phyloP scores from a whole-genome alignment of 2,329 filamentous ascomycete genomes.

The Arthrinium puccinioides region DNA sequence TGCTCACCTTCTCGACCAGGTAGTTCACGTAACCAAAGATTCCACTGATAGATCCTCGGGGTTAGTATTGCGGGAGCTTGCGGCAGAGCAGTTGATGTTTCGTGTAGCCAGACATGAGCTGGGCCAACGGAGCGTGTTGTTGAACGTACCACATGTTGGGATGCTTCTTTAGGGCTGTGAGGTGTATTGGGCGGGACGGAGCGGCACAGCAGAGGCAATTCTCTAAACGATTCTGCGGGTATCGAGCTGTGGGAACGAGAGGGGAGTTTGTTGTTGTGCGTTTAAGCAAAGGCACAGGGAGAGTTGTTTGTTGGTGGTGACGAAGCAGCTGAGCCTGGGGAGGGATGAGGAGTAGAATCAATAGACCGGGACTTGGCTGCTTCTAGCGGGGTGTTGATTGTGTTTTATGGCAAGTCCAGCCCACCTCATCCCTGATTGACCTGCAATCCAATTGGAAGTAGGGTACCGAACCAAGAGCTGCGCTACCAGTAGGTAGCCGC shows the following conservation, averaged over 20 bases:
- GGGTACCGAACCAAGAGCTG: no score
- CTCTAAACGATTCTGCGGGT: neutral
- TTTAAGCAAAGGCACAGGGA: neutral
- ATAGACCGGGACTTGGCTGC: no score
- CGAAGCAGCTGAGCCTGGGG: no score
- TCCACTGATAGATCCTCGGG: slow-evolving; percentile 50
- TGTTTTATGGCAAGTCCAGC: no score
- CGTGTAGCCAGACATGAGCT: neutral
- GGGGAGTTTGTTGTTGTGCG: neutral
- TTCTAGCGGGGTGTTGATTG: no score
- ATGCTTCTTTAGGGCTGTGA: neutral
- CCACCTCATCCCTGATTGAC: no score
- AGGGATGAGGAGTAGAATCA: no score
- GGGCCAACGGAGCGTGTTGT: slow-evolving; percentile 4
- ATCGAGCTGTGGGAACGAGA: neutral
- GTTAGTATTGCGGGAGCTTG: neutral
- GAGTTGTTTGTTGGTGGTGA: no score
- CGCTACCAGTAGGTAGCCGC: no score
- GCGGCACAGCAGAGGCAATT: neutral
- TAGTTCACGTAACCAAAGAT: slow-evolving; percentile 96
- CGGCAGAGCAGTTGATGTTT: neutral
- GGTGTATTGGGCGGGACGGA: neutral
- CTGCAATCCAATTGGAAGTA: no score
- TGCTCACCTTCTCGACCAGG: slow-evolving; percentile 2
- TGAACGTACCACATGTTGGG: slow-evolving; percentile 25